Conservation (phyloP, 768 basidiomycete genomes). For the Agrocybe chaxingu region DNA sequence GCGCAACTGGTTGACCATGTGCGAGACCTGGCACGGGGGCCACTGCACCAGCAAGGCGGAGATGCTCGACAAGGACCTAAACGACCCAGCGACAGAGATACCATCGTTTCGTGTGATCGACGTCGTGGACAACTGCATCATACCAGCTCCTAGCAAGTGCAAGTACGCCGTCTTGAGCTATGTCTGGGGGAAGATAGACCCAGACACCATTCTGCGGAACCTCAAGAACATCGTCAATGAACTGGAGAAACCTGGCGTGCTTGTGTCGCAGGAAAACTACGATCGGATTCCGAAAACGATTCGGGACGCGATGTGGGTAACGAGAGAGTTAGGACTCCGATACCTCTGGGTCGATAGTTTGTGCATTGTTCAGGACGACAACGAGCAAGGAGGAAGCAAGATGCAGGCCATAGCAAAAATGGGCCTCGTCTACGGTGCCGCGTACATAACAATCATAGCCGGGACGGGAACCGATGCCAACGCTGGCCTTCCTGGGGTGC, state of each 20-base stretch:
- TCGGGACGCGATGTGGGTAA: slow-evolving; percentile 6
- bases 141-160: slow-evolving; percentile 3
- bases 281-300: slow-evolving; percentile 6
- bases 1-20: slow-evolving; percentile 5
- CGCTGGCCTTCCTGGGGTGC: slow-evolving; percentile 7
- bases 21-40: neutral
- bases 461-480: slow-evolving; percentile 6
- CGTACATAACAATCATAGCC: slow-evolving; percentile 5
- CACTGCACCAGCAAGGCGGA: neutral
- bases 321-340: slow-evolving; percentile 2
- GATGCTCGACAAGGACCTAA: slow-evolving; percentile 3
- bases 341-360: slow-evolving; percentile 10
- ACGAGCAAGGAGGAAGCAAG: slow-evolving; percentile 3
- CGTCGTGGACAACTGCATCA: slow-evolving; percentile 11
- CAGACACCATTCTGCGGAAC: neutral
- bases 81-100: slow-evolving; percentile 4
- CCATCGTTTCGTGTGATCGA: slow-evolving; percentile 11
- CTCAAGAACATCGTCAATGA: slow-evolving; percentile 1
- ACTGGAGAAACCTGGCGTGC: slow-evolving; percentile 2
- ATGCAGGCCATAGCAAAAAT: slow-evolving; percentile 7
- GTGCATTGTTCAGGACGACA: slow-evolving; percentile 9
- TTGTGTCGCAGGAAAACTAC: neutral
- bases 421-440: slow-evolving; percentile 4
- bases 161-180: slow-evolving; percentile 10
- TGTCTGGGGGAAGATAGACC: slow-evolving; percentile 4